phyloP scores from a whole-genome alignment of 768 basidiomycete genomes.

The Dentipellis sp. region DNA sequence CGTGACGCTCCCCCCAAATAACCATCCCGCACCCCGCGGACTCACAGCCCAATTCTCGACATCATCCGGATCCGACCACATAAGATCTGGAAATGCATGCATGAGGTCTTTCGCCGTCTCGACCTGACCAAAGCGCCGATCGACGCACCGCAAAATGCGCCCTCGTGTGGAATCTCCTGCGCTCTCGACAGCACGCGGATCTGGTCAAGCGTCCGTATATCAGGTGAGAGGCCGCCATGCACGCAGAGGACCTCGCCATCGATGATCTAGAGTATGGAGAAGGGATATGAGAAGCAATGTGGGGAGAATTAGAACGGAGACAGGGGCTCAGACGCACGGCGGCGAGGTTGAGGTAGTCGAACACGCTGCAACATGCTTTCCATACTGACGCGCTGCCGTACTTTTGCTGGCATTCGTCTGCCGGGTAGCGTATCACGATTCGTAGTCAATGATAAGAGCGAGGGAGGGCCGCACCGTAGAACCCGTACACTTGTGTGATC shows the following conservation, averaged over 20 bases:
- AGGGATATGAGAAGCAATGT: not conserved
- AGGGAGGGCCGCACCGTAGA: constrained; percentile 63
- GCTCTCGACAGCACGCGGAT: constrained; percentile 86
- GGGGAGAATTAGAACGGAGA: not conserved
- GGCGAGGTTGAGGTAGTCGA: constrained; percentile 91
- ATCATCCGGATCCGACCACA: constrained; percentile 98
- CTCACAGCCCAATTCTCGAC: constrained; percentile 97
- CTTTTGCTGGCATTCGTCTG: constrained; percentile 96
- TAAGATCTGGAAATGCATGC: constrained; percentile 51
- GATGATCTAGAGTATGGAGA: constrained; percentile 57
- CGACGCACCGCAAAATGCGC: constrained; percentile 83
- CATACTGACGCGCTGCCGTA: constrained; percentile 93
- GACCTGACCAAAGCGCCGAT: no score
- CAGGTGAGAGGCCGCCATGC: constrained; percentile 92
- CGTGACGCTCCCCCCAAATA: constrained; percentile 84
- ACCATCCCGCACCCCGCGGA: constrained; percentile 92
- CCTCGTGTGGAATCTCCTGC: constrained; percentile 98
- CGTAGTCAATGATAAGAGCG: not conserved
- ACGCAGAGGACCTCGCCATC: constrained; percentile 91
- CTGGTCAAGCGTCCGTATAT: constrained; percentile 91
- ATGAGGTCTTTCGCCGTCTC: no score
- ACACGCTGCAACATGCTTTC: constrained; percentile 96
- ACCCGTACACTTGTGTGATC: constrained; percentile 98
- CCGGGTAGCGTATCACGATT: not conserved
- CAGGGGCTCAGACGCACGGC: constrained; percentile 46